phyloP scores from a whole-genome alignment of 805 yeast species.

The Priceomyces fermenticarens region DNA sequence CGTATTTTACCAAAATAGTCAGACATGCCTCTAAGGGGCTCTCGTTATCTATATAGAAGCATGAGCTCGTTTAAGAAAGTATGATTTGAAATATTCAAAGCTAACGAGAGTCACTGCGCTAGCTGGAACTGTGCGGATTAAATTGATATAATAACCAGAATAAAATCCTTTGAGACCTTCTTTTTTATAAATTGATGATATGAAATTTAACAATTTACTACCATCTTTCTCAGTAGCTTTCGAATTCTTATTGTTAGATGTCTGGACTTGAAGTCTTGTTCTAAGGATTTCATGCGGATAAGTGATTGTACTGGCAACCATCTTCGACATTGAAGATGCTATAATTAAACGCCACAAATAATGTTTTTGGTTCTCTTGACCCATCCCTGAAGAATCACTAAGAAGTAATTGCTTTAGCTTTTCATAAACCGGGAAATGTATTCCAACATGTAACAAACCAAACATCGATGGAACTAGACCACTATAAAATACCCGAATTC shows the following conservation, averaged over 20 bases:
- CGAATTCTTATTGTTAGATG: slow-evolving; percentile 20
- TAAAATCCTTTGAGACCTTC: slow-evolving; percentile 86
- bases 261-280: slow-evolving; percentile 79
- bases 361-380: slow-evolving; percentile 2
- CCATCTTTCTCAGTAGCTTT: slow-evolving; percentile 6
- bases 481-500: slow-evolving; percentile 75
- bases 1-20: too few species aligned
- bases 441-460: slow-evolving; percentile 91
- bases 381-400: neutral
- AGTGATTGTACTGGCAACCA: slow-evolving; percentile 83
- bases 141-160: slow-evolving; percentile 82
- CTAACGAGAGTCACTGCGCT: slow-evolving; percentile 93
- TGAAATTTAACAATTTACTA: slow-evolving; percentile 25
- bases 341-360: slow-evolving; percentile 30
- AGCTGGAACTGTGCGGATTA: slow-evolving; percentile 90
- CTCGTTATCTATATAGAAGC: neutral
- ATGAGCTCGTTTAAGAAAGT: slow-evolving; percentile 27
- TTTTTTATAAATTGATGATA: slow-evolving; percentile 44
- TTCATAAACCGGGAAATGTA: slow-evolving; percentile 94
- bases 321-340: slow-evolving; percentile 80
- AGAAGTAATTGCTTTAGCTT: slow-evolving; percentile 57
- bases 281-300: slow-evolving; percentile 95
- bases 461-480: slow-evolving; percentile 89
- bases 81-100: slow-evolving; percentile 73
- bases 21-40: neutral